Evolutionary conservation across 1,284 basidiomycete species (phyloP), one percentile per base, ranked within the genome.

Genomic region (Schizophyllum amplum): DNA sequence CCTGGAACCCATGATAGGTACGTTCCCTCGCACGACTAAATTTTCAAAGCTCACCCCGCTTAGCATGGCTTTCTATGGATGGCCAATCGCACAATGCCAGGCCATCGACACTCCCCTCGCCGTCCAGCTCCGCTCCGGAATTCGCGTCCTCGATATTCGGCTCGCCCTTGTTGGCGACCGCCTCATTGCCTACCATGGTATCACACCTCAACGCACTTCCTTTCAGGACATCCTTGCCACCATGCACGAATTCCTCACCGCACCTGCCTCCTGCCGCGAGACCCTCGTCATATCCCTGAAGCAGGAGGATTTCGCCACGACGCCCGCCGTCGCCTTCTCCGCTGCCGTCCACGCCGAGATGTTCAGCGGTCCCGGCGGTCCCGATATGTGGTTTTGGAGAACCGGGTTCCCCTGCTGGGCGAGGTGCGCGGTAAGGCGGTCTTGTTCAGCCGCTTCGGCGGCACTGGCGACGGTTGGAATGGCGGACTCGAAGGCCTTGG

Each of bases 251-350:
- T 96, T 92, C 70, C 80, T 95, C 46, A 76, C 76, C 6, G 73
- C 76, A 0, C 76, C 86, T 0, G 61, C 65, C 3, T 81, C 84
- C 1, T 75, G 71, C 2, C 76, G 75, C 47, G 92, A 95, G 69
- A 87, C 88, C 0, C 67, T 95, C 47, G 78, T 95, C 42, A 82
- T 94, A 72, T 92, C 84, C 11, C 80, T 96, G 67, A 94, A 95
- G 69, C 88, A 94, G 68, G 93, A 95, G 68, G 85, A 89, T 64
- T 79, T 73, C 55, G 66, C 70, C 26, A 71, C 62, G n/a, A 79
- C 73, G 4, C 70, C 76, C 1, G 65, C 76, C 0, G 64, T 66
- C 13, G 62, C 70, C 9, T 94, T 94, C 70, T 87, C 89, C 0
- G 64, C 69, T 26, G 69, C 84, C 9, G 87, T 94, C 5, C 82